Conservation (phyloP, 495 filamentous ascomycete genomes). For the Jackrogersella minutella region DNA sequence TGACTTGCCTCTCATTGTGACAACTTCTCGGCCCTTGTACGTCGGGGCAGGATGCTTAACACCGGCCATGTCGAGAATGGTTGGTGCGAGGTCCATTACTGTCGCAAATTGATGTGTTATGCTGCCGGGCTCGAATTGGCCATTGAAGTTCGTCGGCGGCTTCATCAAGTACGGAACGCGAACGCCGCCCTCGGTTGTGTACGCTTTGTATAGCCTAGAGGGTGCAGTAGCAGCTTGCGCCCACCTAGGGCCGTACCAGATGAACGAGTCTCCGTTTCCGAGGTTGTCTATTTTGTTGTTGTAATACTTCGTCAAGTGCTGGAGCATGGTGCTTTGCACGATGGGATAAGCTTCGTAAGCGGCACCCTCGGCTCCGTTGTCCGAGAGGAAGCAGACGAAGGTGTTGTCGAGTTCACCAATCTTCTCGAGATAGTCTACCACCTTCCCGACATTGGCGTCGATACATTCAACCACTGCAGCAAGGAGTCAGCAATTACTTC, state of each 20-base stretch:
- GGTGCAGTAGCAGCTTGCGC: slow-evolving; percentile 72
- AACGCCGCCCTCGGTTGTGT: slow-evolving; percentile 69
- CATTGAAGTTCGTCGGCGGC: slow-evolving; percentile 46
- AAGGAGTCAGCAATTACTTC: too few species aligned
- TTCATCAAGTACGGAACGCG: slow-evolving; percentile 66
- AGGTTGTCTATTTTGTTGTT: slow-evolving; percentile 69
- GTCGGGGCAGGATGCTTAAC: slow-evolving; percentile 64
- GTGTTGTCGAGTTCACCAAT: slow-evolving; percentile 71
- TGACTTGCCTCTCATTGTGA: slow-evolving; percentile 63
- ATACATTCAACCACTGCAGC: slow-evolving; percentile 73
- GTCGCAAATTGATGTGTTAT: slow-evolving; percentile 69
- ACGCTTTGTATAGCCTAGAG: slow-evolving; percentile 67
- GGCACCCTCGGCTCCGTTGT: slow-evolving; percentile 70
- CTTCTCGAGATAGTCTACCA: slow-evolving; percentile 63
- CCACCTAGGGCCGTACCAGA: slow-evolving; percentile 74
- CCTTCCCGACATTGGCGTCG: slow-evolving; percentile 68
- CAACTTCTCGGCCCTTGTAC: slow-evolving; percentile 65
- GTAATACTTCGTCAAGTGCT: slow-evolving; percentile 68
- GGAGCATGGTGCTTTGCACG: slow-evolving; percentile 56
- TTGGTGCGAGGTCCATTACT: slow-evolving; percentile 70
- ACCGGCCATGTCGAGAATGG: slow-evolving; percentile 69
- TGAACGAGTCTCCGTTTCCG: slow-evolving; percentile 66
- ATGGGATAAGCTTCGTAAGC: slow-evolving; percentile 71
- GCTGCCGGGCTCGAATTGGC: slow-evolving; percentile 42
- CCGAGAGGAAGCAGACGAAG: slow-evolving; percentile 69